Conservation (phyloP, 768 basidiomycete species). For the Leucogyrophana mollusca region DNA sequence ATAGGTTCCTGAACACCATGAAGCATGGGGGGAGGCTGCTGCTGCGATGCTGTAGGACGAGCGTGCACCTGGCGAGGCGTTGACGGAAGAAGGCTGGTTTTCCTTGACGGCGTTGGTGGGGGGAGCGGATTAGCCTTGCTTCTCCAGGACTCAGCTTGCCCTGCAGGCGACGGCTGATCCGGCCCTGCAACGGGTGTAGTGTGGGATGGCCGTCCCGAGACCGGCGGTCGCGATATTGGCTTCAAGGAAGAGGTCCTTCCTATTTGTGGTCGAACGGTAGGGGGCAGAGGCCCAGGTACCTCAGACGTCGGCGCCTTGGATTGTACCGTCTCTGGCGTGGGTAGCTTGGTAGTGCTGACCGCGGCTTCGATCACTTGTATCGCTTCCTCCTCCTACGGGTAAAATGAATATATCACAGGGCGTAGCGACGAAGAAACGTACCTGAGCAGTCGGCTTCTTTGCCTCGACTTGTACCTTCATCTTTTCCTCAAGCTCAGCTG, state of each 20-base stretch:
- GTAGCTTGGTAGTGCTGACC: slow-evolving; percentile 25
- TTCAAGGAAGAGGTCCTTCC: slow-evolving; percentile 36
- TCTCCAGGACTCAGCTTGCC: slow-evolving; percentile 67
- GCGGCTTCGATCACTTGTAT: slow-evolving; percentile 48
- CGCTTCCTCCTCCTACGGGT: slow-evolving; percentile 34
- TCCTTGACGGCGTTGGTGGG: slow-evolving; percentile 23
- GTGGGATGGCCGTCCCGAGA: slow-evolving; percentile 24
- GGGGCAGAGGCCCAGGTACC: not conserved
- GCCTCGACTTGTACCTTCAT: slow-evolving; percentile 39
- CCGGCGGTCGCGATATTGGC: slow-evolving; percentile 22
- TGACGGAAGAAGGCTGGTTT: too few species aligned
- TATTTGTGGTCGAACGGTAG: slow-evolving; percentile 13
- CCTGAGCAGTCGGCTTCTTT: slow-evolving; percentile 16
- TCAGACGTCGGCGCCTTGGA: slow-evolving; percentile 1
- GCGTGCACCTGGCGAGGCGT: slow-evolving; percentile 13
- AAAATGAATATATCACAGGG: slow-evolving; percentile 9
- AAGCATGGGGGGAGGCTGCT: slow-evolving; percentile 32
- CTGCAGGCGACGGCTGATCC: slow-evolving; percentile 23
- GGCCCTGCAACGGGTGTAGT: slow-evolving; percentile 15
- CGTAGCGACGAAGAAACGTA: slow-evolving; percentile 6
- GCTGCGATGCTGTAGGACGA: slow-evolving; percentile 32
- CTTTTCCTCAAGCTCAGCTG: slow-evolving; percentile 69
- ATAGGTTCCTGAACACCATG: slow-evolving; percentile 36
- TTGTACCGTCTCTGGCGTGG: slow-evolving; percentile 9
- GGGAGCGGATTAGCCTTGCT: slow-evolving; percentile 40